Evolutionary conservation across 176 grass and related monocot species (phyloP), one percentile per base, ranked within the genome.

Genomic region (Phyllostachys edulis): DNA sequence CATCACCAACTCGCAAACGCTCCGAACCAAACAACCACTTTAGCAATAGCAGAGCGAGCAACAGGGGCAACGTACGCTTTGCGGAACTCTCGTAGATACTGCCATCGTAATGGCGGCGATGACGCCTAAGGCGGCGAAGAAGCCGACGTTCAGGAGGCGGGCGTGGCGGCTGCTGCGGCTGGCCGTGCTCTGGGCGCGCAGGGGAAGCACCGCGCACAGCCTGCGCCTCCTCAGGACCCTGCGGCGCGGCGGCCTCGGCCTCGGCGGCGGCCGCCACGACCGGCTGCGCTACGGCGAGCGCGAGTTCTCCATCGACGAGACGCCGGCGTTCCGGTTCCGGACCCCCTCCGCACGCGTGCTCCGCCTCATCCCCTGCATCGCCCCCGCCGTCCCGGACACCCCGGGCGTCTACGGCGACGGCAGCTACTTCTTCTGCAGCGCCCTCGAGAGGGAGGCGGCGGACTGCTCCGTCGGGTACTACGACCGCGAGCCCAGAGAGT

Each of bases 291-390:
- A 46, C 71, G 96, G 91, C 47, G 89, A 97, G 75, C 87, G 91
- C n/a, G 87, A 98, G 85, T 95, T 84, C 87, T 98, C 96, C 54
- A 92, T 98, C 76, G 85, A 98, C 11, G 96, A 98, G 61, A 98
- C 93, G 6, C 96, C 93, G 1, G 61, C 50, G 26, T 95, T 98
- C 90, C 87, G 78, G 21, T 90, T 98, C 87, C 92, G 94, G 11
- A 83, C 85, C 1, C 87, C 89, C 7, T 91, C 93, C 15, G 37
- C 72, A 69, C 87, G 87, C 40, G 78, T 87, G 63, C 96, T 93
- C 10, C 87, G 84, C 13, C 84, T 93, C 73, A 82, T 94, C 37
- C 91, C 93, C 80, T 95, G 92, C 85, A 93, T 93, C 78, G 57
- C 69, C 9, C 89, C 95, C 14, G 63, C 81, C 2, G 70, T 27